Evolutionary conservation across 2,329 filamentous ascomycete species (phyloP), one percentile per base, ranked within the genome.

Genomic region (Fusarium redolens): DNA sequence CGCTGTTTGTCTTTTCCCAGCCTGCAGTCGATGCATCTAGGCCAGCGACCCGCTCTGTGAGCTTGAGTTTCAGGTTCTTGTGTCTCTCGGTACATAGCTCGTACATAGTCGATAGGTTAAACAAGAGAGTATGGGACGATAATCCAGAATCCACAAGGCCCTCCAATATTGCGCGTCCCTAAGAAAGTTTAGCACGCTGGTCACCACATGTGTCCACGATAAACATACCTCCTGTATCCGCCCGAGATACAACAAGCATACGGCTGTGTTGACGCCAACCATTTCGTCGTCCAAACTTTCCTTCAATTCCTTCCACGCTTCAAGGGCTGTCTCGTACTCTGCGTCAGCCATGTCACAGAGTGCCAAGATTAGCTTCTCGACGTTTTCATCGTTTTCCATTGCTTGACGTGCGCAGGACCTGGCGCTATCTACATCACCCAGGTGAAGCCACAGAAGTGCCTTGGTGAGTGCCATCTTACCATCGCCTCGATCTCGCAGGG

Each of bases 61-160:
- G 85, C 31, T 84, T 85, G 35, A 89, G 81, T 85, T 98, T 98
- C 75, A 92, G 82, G 17, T 87, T 87, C 54, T 89, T 86, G 45
- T 93, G 89, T 69, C 89, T 88, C 76, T 98, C 95, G 0, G 93
- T 95, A 79, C 93, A 96, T 12, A 98, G 87, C 82, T 98, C 96
- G 79, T 97, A 98, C 76, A 97, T 90, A 0, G 96, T 98, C 15
- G 92, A 91, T 17, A 99, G 82, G 79, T 98, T 98, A 83, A 98
- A 97, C 0, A 97, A 89, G 5, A 97, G 83, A 1, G 93, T 93
- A 71, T 93, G 91, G 65, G 96, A 98, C 0, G 90, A 89, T 44
- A 89, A 85, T 3, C 91, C 89, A 1, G 85, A 80, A 6, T 89
- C 86, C 0, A 95, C 85, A 15, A 97, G 83, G 0, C 83, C 82